These are phyloP conservation scores for Thalassiosira delicatula DNA, from an alignment of 352 stramenopile species.

Conservation along the genomic window DNA sequence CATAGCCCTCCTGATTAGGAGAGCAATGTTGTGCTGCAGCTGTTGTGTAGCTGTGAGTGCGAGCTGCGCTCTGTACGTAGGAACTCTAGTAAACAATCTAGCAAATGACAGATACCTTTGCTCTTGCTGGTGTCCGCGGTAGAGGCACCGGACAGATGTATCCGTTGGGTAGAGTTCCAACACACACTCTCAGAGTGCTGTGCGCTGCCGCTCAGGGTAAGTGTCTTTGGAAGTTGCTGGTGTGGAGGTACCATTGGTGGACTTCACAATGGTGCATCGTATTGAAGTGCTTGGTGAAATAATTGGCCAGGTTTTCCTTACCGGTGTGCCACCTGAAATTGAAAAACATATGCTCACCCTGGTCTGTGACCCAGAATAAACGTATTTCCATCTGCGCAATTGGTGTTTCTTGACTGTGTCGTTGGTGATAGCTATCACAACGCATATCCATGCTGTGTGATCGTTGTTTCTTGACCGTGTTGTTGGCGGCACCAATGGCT, in stretches of 20 bases:
- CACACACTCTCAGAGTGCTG: neutral
- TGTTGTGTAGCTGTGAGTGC: too few species aligned
- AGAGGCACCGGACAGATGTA: neutral
- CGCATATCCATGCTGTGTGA: conserved; percentile 4
- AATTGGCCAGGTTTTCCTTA: conserved; percentile 44
- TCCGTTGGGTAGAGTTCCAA: neutral
- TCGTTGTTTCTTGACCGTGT: neutral
- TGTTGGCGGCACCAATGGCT: neutral
- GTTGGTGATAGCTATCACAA: too few species aligned
- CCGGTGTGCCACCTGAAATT: conserved; percentile 15
- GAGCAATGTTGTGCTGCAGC: too few species aligned
- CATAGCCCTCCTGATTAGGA: too few species aligned
- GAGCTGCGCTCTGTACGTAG: too few species aligned
- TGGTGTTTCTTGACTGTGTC: conserved; percentile 19
- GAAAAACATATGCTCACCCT: neutral
- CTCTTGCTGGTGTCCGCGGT: neutral
- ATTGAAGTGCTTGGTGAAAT: conserved; percentile 55
- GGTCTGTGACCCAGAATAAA: conserved; percentile 12
- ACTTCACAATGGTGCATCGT: conserved; percentile 24
- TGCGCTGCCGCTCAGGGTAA: neutral
- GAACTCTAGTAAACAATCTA: too few species aligned
- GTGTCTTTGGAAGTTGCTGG: neutral
- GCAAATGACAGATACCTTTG: too few species aligned
- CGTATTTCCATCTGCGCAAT: conserved; percentile 5
- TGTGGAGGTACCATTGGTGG: conserved; percentile 18